A percentile compares a stretch with the other conserved stretches of the same genome.
Conservation (phyloP, 257 asterid genomes). For the Solanum gracilifrons region DNA sequence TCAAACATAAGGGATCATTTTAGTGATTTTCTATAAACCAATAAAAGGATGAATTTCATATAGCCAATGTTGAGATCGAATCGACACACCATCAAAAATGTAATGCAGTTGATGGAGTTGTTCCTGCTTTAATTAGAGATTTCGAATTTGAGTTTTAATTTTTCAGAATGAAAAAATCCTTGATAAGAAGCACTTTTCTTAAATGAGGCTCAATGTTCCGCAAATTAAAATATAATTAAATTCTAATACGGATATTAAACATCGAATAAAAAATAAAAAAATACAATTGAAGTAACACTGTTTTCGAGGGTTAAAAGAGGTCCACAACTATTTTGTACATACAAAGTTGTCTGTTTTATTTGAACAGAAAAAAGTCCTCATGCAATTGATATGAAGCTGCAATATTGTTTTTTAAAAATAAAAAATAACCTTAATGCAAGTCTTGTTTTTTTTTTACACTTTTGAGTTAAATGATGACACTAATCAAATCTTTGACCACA, state of each 20-base stretch:
- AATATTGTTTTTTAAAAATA: too few relatives aligned
- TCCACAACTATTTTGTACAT: background rate
- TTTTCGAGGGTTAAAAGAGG: background rate
- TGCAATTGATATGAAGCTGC: background rate
- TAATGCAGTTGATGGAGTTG: too few relatives aligned
- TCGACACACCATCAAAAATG: background rate
- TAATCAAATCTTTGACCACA: too few relatives aligned
- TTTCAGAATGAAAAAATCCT: too few relatives aligned
- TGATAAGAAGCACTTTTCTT: background rate
- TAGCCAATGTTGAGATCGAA: background rate
- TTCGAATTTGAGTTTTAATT: fast-evolving
- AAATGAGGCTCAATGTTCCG: background rate
- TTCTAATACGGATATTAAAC: too few relatives aligned
- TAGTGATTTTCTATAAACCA: background rate
- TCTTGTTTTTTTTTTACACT: too few relatives aligned
- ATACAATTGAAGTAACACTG: background rate
- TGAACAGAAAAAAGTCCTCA: background rate
- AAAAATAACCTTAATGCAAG: too few relatives aligned
- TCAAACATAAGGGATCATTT: background rate
- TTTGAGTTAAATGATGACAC: too few relatives aligned
- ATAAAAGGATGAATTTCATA: background rate
- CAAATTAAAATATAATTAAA: too few relatives aligned
- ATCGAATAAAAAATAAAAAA: too few relatives aligned
- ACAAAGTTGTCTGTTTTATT: background rate
- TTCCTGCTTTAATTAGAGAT: too few relatives aligned